These are phyloP conservation scores for Phoenix dactylifera DNA, from an alignment of 176 grass and related monocot species.

Conservation along the genomic window DNA sequence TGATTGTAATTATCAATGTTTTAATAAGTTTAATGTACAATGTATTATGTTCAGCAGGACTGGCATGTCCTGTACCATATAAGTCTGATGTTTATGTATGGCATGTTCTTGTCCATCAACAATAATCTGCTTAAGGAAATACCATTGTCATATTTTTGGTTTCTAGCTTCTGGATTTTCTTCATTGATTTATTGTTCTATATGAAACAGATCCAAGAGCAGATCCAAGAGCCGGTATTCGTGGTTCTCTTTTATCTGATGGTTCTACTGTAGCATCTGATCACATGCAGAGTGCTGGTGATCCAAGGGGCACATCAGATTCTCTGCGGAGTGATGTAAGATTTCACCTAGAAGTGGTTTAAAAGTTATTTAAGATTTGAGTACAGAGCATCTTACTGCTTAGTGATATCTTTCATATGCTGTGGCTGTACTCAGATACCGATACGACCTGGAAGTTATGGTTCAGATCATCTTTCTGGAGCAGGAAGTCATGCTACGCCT, in stretches of 20 bases:
- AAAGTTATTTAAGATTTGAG: background rate
- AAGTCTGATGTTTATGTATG: no score
- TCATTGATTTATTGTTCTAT: constrained; percentile 12
- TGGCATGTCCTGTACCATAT: no score
- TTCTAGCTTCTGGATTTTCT: background rate
- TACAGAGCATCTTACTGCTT: no score
- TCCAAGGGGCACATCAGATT: constrained; percentile 30
- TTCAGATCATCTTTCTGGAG: constrained; percentile 22
- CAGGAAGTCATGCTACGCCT: constrained; percentile 17
- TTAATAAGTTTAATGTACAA: no score
- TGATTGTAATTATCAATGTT: no score
- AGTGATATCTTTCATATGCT: constrained; percentile 1
- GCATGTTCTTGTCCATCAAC: no score
- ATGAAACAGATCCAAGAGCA: constrained; percentile 32
- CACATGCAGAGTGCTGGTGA: constrained; percentile 20
- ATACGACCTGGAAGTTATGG: constrained; percentile 27
- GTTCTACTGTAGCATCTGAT: constrained; percentile 16
- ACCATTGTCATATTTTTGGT: background rate
- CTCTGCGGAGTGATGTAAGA: constrained; percentile 36
- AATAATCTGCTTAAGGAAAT: no score
- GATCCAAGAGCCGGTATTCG: constrained; percentile 25
- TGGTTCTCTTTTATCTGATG: constrained; percentile 24
- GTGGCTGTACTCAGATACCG: constrained; percentile 23
- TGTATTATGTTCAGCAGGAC: no score
- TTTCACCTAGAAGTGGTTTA: background rate